Base-by-base conservation (phyloP, 805 yeast species). In the Candida sakaeoensis region DNA sequence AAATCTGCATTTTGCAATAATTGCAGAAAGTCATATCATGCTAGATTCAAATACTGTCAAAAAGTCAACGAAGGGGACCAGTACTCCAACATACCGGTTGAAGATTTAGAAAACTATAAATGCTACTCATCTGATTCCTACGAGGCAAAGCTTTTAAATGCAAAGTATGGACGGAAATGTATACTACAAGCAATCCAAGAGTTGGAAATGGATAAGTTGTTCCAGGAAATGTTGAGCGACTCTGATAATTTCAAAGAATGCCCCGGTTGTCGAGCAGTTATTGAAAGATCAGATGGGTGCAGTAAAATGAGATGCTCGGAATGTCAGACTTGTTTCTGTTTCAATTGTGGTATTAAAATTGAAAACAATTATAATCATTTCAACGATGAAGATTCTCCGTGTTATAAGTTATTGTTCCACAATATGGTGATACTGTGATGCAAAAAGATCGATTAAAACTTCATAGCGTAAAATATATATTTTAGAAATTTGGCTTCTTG, bases 11-110 rank as follows among this genome's bases (percentile, higher is more conserved):
- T 78, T 46, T 80, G 86, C 49, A 64, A 65, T 43, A 65, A 64
- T 19, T 80, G 86, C 54, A 55, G 66, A 5, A 79, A 72, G 46
- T 74, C 83, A 3, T 80, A 82, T 79, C 86, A 80, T 55, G 82
- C 83, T 1, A 60, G 63, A 12, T 63, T 61, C 37, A 71, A 72
- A 42, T 52, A 52, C 19, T 80, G 86, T 53, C 33, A 37, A 5
- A 64, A 53, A 37, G 50, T 48, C 28, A 28, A 27, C 27, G 35
- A 38, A n/a, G 33, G 33, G 14, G 34, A 58, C 49, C 37, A 50
- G 52, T 43, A 61, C 44, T 44, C 53, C 36, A 50, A 67, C 45
- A 52, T 63, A 5, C 53, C 61, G 2, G 49, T 50, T 4, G 60
- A 60, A 3, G 59, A 67, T 12, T 55, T 74, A 2, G 61, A 58